Evolutionary conservation across 2,329 filamentous ascomycete genomes (phyloP).

Genomic region (Beauveria australis): DNA sequence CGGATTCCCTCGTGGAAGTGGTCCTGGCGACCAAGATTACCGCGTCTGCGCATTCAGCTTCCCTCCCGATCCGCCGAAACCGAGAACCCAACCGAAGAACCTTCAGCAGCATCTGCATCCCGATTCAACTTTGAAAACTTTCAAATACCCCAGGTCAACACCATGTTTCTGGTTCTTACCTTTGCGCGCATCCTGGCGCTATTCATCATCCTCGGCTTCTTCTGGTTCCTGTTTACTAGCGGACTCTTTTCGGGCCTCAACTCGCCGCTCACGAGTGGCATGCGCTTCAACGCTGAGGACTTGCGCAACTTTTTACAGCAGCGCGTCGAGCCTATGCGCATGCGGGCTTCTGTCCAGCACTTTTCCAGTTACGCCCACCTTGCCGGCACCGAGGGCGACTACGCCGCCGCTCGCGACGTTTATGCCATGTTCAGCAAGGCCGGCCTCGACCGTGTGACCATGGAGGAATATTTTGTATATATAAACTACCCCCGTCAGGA

Average conservation of each 20-base stretch:
- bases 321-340: slow-evolving; percentile 59
- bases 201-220: slow-evolving; percentile 63
- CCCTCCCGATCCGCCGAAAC: slow-evolving; percentile 27
- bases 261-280: slow-evolving; percentile 54
- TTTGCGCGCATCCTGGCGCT: slow-evolving; percentile 67
- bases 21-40: slow-evolving; percentile 46
- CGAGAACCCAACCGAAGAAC: neutral
- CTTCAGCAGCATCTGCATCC: neutral
- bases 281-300: slow-evolving; percentile 72
- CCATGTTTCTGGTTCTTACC: slow-evolving; percentile 46
- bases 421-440: slow-evolving; percentile 66
- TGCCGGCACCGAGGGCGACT: slow-evolving; percentile 90
- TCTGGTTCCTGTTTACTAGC: slow-evolving; percentile 81
- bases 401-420: slow-evolving; percentile 76
- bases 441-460: slow-evolving; percentile 64
- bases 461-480: slow-evolving; percentile 81
- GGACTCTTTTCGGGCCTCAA: slow-evolving; percentile 67
- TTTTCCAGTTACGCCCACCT: slow-evolving; percentile 82
- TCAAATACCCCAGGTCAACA: slow-evolving; percentile 31
- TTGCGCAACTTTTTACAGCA: slow-evolving; percentile 68
- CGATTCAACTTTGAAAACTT: slow-evolving; percentile 1
- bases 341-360: slow-evolving; percentile 66
- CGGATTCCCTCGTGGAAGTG: slow-evolving; percentile 48
- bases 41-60: slow-evolving; percentile 41
- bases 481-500: slow-evolving; percentile 78